Evolutionary conservation across 106 monocot genomes (phyloP).

Genomic region (Amphibolis antarctica): DNA sequence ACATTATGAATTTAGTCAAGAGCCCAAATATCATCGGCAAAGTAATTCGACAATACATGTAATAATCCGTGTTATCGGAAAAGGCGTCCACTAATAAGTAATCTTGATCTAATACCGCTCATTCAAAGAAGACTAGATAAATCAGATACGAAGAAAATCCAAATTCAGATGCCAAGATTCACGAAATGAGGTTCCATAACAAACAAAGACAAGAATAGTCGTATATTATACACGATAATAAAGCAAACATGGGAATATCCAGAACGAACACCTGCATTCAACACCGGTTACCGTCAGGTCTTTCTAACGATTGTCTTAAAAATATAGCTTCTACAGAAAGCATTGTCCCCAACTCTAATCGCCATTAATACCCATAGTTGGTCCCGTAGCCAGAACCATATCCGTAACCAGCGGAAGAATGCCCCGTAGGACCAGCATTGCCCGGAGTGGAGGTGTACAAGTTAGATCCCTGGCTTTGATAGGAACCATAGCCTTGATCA

Average conservation of each 20-base stretch:
- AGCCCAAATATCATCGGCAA: no score
- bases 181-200: background rate
- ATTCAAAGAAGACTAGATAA: no score
- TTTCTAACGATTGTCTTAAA: background rate
- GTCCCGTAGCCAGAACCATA: slow-evolving; percentile 12
- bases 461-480: slow-evolving; percentile 15
- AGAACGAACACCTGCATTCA: background rate
- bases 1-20: no score
- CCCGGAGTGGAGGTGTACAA: background rate
- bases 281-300: background rate
- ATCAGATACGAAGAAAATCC: no score
- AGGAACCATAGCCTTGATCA: slow-evolving; percentile 16
- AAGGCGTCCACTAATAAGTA: no score
- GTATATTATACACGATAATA: background rate
- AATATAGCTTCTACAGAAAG: background rate
- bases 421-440: slow-evolving; percentile 5
- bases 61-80: no score
- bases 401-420: slow-evolving; percentile 7
- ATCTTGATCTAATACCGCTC: no score
- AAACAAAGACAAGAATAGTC: background rate
- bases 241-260: background rate
- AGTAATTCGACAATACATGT: no score
- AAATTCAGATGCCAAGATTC: no score
- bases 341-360: background rate
- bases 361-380: slow-evolving; percentile 15